Conservation (phyloP, 2,329 filamentous ascomycete genomes). For the Colletotrichum limetticola region DNA sequence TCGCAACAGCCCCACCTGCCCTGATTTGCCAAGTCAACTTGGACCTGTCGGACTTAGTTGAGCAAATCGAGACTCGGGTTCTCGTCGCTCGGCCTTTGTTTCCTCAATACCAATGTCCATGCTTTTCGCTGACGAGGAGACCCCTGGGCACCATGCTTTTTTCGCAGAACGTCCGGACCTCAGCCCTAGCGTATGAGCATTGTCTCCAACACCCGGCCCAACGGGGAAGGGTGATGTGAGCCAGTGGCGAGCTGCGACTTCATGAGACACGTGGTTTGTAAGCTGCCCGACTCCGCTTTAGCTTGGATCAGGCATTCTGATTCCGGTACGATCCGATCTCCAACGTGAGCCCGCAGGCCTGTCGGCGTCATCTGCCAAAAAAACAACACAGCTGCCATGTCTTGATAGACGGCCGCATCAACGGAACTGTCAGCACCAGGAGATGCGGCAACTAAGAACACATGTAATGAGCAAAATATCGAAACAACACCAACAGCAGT, state of each 20-base stretch:
- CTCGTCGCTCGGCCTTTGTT: slow-evolving; percentile 11
- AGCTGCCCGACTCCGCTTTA: not conserved
- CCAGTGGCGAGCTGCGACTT: not conserved
- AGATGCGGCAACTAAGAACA: no score
- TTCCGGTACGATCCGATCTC: not conserved
- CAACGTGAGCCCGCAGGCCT: no score
- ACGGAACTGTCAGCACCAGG: no score
- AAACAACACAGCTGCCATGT: no score
- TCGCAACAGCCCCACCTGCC: slow-evolving; percentile 14
- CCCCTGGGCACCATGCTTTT: not conserved
- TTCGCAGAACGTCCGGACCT: not conserved
- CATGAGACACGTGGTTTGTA: not conserved
- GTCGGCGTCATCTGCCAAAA: no score
- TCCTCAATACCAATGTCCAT: not conserved
- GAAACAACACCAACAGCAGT: no score
- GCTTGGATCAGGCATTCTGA: not conserved
- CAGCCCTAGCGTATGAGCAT: not conserved
- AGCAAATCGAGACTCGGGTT: not conserved
- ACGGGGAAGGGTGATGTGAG: not conserved
- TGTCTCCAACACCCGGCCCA: not conserved
- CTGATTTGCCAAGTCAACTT: no score
- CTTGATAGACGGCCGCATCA: no score
- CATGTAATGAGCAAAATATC: no score
- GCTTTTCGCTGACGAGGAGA: not conserved
- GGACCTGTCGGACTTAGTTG: not conserved